phyloP scores from a whole-genome alignment of 257 asterid genomes.

The Handroanthus guayacan region DNA sequence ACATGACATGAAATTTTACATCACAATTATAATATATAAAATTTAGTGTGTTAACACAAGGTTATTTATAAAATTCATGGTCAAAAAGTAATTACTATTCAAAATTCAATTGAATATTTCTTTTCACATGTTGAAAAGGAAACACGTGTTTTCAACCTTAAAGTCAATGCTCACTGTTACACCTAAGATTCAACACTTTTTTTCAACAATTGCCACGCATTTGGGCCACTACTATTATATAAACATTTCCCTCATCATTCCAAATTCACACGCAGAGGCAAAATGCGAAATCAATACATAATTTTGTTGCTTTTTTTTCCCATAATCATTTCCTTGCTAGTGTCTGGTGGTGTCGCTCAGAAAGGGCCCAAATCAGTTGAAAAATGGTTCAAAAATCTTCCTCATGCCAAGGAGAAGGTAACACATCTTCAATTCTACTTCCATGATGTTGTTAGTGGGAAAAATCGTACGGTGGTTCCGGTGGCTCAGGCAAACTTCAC shows the following conservation, averaged over 20 bases:
- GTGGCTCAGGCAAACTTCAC: slow-evolving; percentile 8
- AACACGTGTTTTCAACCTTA: neutral
- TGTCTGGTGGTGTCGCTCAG: neutral
- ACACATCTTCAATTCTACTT: neutral
- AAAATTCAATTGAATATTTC: no score
- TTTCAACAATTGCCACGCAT: neutral
- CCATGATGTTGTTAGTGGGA: neutral
- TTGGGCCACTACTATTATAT: neutral
- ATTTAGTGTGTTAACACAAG: no score
- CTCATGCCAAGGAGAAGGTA: neutral
- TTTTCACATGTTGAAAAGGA: no score
- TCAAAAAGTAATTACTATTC: no score
- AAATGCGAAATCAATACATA: neutral
- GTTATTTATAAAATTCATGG: no score
- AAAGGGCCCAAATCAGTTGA: slow-evolving; percentile 11
- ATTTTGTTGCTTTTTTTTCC: neutral
- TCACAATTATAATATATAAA: no score
- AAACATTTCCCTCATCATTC: neutral
- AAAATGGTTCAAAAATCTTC: slow-evolving; percentile 6
- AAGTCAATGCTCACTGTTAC: neutral
- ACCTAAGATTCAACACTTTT: neutral
- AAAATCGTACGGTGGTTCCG: neutral
- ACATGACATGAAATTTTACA: no score
- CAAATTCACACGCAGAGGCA: neutral
- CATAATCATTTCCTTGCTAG: neutral